These are phyloP conservation scores for Sindora glabra DNA, from an alignment of 306 rosid species.

Conservation along the genomic window DNA sequence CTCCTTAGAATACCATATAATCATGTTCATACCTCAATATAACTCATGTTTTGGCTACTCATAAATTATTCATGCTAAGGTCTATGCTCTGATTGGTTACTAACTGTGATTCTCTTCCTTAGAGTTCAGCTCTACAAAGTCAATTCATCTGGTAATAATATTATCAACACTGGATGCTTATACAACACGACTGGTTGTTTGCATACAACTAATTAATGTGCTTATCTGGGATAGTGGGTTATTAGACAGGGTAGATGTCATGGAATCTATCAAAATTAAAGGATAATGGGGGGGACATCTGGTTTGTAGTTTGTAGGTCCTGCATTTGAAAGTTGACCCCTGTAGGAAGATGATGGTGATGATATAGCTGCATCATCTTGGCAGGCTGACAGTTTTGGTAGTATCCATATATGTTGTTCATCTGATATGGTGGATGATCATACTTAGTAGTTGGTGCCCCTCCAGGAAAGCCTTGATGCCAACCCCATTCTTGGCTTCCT, in stretches of 20 bases:
- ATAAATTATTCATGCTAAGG: too few species aligned
- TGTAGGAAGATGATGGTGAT: not conserved
- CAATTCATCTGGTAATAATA: not conserved
- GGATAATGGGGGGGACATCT: not conserved
- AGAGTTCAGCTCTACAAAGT: too few species aligned
- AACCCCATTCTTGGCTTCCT: slow-evolving; percentile 17
- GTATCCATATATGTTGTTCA: not conserved
- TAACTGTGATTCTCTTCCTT: too few species aligned
- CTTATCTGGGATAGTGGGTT: not conserved
- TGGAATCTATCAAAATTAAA: not conserved
- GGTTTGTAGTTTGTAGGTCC: not conserved
- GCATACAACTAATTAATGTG: not conserved
- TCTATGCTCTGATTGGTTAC: too few species aligned
- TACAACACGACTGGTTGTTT: not conserved
- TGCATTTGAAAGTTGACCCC: not conserved
- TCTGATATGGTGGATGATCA: slow-evolving; percentile 4
- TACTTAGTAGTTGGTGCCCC: not conserved
- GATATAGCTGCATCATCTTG: not conserved
- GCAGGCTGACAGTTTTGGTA: not conserved
- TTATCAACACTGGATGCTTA: not conserved
- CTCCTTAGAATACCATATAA: too few species aligned
- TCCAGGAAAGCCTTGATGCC: not conserved
- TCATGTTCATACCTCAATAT: too few species aligned
- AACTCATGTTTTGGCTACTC: too few species aligned
- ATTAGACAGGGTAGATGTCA: not conserved